phyloP scores from a whole-genome alignment of 768 basidiomycete genomes.

The Auriculariales sp. region DNA sequence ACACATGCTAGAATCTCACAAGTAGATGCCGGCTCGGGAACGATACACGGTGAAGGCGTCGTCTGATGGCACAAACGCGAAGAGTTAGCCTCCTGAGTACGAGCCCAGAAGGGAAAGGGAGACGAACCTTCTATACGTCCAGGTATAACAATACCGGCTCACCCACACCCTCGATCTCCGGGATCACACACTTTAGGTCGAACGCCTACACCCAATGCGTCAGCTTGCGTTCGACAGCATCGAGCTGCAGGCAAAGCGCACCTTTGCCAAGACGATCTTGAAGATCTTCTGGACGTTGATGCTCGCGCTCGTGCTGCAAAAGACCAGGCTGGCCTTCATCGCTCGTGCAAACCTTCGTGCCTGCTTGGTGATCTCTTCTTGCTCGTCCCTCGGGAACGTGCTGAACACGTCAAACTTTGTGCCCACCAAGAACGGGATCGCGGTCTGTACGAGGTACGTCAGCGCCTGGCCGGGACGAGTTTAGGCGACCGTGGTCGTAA shows the following conservation, averaged over 20 bases:
- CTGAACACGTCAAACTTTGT: slow-evolving; percentile 98
- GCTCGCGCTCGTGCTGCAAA: slow-evolving; percentile 96
- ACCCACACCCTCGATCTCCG: slow-evolving; percentile 92
- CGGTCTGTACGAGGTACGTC: slow-evolving; percentile 46
- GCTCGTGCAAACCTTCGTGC: slow-evolving; percentile 97
- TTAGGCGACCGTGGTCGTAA: too few relatives aligned
- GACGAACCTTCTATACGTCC: slow-evolving; percentile 35
- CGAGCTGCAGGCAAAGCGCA: slow-evolving; percentile 4
- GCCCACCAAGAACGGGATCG: slow-evolving; percentile 95
- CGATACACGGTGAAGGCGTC: too few relatives aligned
- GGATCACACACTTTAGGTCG: slow-evolving; percentile 96
- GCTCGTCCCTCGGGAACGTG: slow-evolving; percentile 91
- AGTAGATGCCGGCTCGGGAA: too few relatives aligned
- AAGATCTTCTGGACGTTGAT: slow-evolving; percentile 99
- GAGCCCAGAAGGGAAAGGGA: background rate
- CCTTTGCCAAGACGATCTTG: slow-evolving; percentile 90
- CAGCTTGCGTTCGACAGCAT: background rate
- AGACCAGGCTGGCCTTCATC: slow-evolving; percentile 99
- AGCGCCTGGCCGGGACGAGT: too few relatives aligned
- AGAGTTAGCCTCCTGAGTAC: too few relatives aligned
- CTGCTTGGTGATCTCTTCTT: slow-evolving; percentile 98
- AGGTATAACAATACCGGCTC: slow-evolving; percentile 93
- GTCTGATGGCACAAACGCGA: too few relatives aligned
- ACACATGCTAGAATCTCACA: too few relatives aligned
- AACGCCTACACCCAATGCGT: slow-evolving; percentile 37